phyloP scores from a whole-genome alignment of 306 rosid species.

The Cajanus cajan region DNA sequence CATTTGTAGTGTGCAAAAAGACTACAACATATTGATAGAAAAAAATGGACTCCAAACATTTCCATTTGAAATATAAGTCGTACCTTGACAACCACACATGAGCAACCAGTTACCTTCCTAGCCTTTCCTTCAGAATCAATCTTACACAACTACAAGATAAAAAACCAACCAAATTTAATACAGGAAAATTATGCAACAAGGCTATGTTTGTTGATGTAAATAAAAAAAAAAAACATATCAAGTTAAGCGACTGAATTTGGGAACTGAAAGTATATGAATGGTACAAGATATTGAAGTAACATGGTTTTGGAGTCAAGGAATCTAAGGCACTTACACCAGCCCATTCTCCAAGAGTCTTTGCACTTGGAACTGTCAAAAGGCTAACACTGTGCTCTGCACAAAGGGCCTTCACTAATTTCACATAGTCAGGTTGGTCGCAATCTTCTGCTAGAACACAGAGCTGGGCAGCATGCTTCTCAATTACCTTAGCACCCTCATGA shows the following conservation, averaged over 20 bases:
- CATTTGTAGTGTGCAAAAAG: not conserved
- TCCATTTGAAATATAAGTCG: not conserved
- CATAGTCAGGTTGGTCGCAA: constrained; percentile 80
- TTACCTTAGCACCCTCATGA: constrained; percentile 74
- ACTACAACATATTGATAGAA: too few relatives aligned
- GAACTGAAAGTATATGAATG: not conserved
- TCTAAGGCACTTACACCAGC: constrained; percentile 67
- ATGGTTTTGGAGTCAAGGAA: not conserved
- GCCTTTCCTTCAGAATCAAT: constrained; percentile 84
- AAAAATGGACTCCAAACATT: not conserved
- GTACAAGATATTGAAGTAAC: not conserved
- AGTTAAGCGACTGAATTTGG: not conserved
- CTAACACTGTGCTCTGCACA: constrained; percentile 77
- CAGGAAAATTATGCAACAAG: not conserved
- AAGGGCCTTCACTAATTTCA: constrained; percentile 76
- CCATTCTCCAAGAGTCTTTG: constrained; percentile 93
- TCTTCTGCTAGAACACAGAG: constrained; percentile 84
- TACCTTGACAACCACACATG: constrained; percentile 87
- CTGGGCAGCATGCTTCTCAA: constrained; percentile 83
- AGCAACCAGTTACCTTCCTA: constrained; percentile 46
- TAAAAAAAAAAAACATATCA: not conserved
- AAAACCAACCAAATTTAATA: not conserved
- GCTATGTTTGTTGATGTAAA: not conserved
- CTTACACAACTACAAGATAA: constrained; percentile 61
- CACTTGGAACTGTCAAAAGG: constrained; percentile 70